Percentiles rank a stretch among this genome's conserved stretches.
Evolutionary conservation across 169 alveolate genomes (phyloP).

Genomic region (Eimeria tenella): DNA sequence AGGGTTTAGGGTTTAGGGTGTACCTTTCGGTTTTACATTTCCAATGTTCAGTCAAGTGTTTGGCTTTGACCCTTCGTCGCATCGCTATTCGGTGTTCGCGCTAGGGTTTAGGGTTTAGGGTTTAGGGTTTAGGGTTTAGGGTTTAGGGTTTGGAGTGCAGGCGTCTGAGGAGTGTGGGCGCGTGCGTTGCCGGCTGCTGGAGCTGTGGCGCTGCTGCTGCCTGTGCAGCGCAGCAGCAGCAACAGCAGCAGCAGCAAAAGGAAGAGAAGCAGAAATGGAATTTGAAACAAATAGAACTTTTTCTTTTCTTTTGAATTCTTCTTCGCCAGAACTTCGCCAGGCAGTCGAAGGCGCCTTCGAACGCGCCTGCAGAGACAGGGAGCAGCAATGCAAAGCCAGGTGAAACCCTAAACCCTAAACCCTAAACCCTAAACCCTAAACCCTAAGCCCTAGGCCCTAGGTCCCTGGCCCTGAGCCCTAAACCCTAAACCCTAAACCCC

Average conservation of each 20-base stretch:
- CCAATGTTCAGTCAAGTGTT: neutral
- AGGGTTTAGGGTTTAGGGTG: neutral
- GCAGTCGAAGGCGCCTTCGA: too few relatives aligned
- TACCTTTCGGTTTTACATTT: neutral
- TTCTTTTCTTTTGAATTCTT: too few relatives aligned
- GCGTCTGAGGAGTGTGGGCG: too few relatives aligned
- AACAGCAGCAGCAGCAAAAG: neutral
- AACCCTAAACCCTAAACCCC: neutral
- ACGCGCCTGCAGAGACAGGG: too few relatives aligned
- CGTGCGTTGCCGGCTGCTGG: too few relatives aligned
- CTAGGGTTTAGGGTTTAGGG: conserved; percentile 20
- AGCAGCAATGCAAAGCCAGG: neutral
- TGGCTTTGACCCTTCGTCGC: neutral
- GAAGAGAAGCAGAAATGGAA: neutral
- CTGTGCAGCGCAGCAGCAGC: neutral
- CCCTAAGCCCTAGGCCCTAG: neutral
- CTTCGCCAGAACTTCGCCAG: too few relatives aligned
- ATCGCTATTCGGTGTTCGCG: neutral
- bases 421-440: conserved; percentile 49
- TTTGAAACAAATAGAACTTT: neutral
- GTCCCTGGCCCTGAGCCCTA: neutral
- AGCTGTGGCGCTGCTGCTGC: too few relatives aligned
- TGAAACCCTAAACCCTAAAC: conserved; percentile 17
- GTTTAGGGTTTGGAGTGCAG: neutral
- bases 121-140: conserved; percentile 27